Percentiles rank a stretch among this genome's conserved stretches.
Evolutionary conservation across 306 rosid species (phyloP).

Genomic region (Notholithocarpus densiflorus): DNA sequence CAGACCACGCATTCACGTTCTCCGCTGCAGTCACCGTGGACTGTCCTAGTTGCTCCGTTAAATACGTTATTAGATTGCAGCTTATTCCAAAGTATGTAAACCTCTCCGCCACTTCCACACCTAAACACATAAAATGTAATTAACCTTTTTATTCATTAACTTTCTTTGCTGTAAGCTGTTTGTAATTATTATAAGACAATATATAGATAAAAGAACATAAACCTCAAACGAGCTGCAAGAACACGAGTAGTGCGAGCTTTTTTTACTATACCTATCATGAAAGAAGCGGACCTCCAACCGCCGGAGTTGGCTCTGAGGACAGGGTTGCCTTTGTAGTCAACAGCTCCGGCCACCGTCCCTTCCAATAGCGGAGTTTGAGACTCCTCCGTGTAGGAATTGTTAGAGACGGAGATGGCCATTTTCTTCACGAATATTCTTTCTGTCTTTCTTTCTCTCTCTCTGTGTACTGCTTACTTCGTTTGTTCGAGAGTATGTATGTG

Average conservation of each 20-base stretch:
- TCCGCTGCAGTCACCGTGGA: conserved; percentile 38
- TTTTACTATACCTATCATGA: conserved; percentile 31
- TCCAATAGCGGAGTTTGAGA: neutral
- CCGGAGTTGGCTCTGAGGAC: conserved; percentile 30
- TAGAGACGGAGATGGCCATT: neutral
- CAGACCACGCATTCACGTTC: conserved; percentile 39
- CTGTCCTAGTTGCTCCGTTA: conserved; percentile 41
- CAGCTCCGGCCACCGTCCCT: conserved; percentile 28
- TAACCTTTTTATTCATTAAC: no score
- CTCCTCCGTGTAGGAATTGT: neutral
- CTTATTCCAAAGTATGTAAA: conserved; percentile 39
- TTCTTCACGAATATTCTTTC: neutral
- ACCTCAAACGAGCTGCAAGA: no score
- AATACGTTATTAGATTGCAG: conserved; percentile 34
- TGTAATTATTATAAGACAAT: no score
- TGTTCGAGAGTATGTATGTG: no score
- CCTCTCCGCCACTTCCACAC: conserved; percentile 52
- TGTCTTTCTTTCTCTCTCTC: no score
- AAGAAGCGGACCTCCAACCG: conserved; percentile 47
- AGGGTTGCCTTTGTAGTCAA: conserved; percentile 30
- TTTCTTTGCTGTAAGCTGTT: no score
- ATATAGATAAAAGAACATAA: no score
- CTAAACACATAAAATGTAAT: neutral
- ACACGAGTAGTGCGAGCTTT: no score
- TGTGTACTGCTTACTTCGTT: no score